These are phyloP conservation scores for Mycena floridula DNA, from an alignment of 768 basidiomycete genomes.

Conservation along the genomic window DNA sequence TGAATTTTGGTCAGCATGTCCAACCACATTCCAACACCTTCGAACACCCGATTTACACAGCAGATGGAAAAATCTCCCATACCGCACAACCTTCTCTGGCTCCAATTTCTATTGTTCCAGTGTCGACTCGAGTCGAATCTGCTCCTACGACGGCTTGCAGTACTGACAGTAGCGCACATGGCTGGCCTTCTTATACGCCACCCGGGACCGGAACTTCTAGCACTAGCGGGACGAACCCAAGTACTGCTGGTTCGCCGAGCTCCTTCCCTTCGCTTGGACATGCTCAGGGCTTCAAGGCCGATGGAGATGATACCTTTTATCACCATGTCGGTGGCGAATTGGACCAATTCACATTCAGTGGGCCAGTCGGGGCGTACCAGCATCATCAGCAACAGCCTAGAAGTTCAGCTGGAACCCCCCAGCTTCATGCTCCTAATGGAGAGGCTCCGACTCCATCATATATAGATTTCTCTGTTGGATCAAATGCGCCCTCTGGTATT, in stretches of 20 bases:
- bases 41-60: constrained; percentile 11
- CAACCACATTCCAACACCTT: constrained; percentile 1
- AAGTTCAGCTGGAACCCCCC: background rate
- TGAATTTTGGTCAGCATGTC: constrained; percentile 7
- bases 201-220: constrained; percentile 51
- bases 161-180: constrained; percentile 38
- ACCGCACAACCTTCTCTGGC: constrained; percentile 42
- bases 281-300: constrained; percentile 25
- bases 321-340: constrained; percentile 31
- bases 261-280: constrained; percentile 32
- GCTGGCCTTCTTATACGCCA: constrained; percentile 61
- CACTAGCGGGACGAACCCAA: constrained; percentile 32
- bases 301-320: constrained; percentile 35
- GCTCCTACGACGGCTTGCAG: constrained; percentile 46
- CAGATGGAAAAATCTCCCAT: constrained; percentile 12
- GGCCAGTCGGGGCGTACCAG: constrained; percentile 23
- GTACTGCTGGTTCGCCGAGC: constrained; percentile 34
- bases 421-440: background rate
- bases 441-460: background rate
- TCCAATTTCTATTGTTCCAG: constrained; percentile 30
- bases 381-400: constrained; percentile 2
- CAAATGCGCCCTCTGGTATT: background rate
- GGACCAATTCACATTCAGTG: constrained; percentile 47
- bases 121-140: constrained; percentile 36
- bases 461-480: background rate